Percentiles rank a stretch among this genome's conserved stretches.
These are phyloP conservation scores for Pilasporangium apinafurcum DNA, from an alignment of 352 stramenopile genomes.

Conservation along the genomic window DNA sequence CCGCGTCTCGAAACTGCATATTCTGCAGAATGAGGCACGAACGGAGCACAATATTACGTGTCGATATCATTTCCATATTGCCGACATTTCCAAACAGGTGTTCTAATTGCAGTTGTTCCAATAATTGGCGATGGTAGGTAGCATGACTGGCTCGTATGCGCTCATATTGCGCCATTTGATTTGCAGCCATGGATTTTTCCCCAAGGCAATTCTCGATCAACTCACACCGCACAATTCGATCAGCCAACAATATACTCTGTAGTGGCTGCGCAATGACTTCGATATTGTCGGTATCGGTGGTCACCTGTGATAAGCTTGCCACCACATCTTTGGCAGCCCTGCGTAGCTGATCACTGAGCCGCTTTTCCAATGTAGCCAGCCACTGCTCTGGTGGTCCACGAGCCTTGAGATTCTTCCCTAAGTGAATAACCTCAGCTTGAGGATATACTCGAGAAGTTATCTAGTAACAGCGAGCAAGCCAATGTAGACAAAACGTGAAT, in stretches of 20 bases:
- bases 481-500: too few species aligned
- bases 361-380: slow-evolving; percentile 50
- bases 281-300: not conserved
- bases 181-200: not conserved
- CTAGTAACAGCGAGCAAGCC: too few species aligned
- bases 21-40: slow-evolving; percentile 35
- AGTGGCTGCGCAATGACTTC: not conserved
- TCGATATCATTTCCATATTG: not conserved
- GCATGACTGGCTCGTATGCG: too few species aligned
- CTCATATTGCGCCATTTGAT: not conserved
- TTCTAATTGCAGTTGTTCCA: too few species aligned
- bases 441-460: slow-evolving; percentile 28
- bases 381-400: slow-evolving; percentile 62
- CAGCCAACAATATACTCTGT: slow-evolving; percentile 38
- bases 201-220: slow-evolving; percentile 21
- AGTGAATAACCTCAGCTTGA: slow-evolving; percentile 32
- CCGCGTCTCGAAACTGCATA: slow-evolving; percentile 44
- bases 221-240: slow-evolving; percentile 32
- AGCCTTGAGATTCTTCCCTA: slow-evolving; percentile 74
- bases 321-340: slow-evolving; percentile 42
- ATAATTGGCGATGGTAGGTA: too few species aligned
- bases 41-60: slow-evolving; percentile 17
- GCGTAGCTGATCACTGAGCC: slow-evolving; percentile 47
- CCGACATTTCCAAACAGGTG: too few species aligned
- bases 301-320: slow-evolving; percentile 9